Evolutionary conservation across 208 protist genomes (phyloP).

Genomic region (Trypanosomatidae sp.): DNA sequence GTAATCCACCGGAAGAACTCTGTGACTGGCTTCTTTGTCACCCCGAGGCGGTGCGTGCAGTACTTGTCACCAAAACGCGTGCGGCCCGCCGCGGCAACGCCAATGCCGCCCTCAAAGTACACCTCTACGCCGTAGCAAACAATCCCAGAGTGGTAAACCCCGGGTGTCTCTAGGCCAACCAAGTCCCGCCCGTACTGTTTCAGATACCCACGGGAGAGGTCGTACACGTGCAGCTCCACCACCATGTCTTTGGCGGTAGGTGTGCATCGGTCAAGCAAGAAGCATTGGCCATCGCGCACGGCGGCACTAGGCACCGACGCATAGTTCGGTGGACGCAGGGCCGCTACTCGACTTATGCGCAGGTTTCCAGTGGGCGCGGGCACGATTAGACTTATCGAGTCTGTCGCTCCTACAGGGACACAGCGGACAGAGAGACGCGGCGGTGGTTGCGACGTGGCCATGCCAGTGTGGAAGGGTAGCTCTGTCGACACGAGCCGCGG

Average conservation of each 20-base stretch:
- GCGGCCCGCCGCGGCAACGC: conserved; percentile 33
- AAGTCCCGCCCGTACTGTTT: conserved; percentile 50
- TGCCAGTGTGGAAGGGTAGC: neutral
- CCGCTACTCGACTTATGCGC: conserved; percentile 1
- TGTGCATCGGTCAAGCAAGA: conserved; percentile 26
- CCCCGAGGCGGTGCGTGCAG: conserved; percentile 48
- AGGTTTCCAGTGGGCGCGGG: neutral
- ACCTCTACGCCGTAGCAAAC: conserved; percentile 93
- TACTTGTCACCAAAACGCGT: conserved; percentile 88
- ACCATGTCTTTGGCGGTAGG: conserved; percentile 1
- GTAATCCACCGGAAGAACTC: conserved; percentile 68
- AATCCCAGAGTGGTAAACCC: conserved; percentile 91
- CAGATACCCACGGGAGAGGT: conserved; percentile 84
- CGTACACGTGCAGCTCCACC: conserved; percentile 89
- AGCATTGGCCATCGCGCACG: conserved; percentile 33
- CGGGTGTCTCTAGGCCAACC: conserved; percentile 71
- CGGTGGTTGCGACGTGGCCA: conserved; percentile 1
- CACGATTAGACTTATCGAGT: too few relatives aligned
- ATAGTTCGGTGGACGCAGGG: conserved; percentile 26
- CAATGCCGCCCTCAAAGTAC: conserved; percentile 94
- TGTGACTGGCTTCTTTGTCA: conserved; percentile 36
- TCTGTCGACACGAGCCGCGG: conserved; percentile 8
- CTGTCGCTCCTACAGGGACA: conserved; percentile 8
- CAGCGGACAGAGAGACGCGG: conserved; percentile 17
- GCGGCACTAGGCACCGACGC: conserved; percentile 21